phyloP scores from a whole-genome alignment of 2,329 filamentous ascomycete genomes.

The Aspergillus alliaceus region DNA sequence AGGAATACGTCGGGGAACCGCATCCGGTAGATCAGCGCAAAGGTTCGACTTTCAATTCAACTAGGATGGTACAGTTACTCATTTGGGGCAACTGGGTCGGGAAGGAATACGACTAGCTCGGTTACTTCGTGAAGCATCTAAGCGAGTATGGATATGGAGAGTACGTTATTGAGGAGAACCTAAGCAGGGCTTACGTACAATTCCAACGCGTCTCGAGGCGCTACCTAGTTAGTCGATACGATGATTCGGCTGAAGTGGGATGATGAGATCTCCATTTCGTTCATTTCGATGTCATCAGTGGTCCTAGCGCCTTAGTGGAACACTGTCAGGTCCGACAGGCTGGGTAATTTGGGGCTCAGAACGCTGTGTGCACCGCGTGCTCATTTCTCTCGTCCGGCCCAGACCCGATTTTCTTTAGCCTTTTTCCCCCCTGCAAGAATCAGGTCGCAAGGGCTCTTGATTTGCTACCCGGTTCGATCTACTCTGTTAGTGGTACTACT shows the following conservation, averaged over 20 bases:
- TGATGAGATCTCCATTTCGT: no score
- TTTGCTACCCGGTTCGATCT: constrained; percentile 14
- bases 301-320: constrained; percentile 9
- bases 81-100: constrained; percentile 6
- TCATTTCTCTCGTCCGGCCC: background rate
- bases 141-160: background rate
- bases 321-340: background rate
- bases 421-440: constrained; percentile 2
- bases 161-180: background rate
- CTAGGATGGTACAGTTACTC: constrained; percentile 5
- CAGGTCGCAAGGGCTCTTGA: constrained; percentile 2
- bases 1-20: constrained; percentile 17
- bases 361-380: constrained; percentile 14
- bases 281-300: constrained; percentile 10
- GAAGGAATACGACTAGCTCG: background rate
- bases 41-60: constrained; percentile 7
- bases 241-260: background rate
- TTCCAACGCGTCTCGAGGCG: background rate
- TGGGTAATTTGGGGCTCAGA: constrained; percentile 10
- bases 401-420: background rate
- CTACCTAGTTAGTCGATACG: background rate
- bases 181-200: background rate
- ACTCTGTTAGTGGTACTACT: constrained; percentile 7
- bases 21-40: constrained; percentile 23
- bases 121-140: background rate